Base-by-base conservation (phyloP, 805 yeast genomes). In the Candida koratica region DNA sequence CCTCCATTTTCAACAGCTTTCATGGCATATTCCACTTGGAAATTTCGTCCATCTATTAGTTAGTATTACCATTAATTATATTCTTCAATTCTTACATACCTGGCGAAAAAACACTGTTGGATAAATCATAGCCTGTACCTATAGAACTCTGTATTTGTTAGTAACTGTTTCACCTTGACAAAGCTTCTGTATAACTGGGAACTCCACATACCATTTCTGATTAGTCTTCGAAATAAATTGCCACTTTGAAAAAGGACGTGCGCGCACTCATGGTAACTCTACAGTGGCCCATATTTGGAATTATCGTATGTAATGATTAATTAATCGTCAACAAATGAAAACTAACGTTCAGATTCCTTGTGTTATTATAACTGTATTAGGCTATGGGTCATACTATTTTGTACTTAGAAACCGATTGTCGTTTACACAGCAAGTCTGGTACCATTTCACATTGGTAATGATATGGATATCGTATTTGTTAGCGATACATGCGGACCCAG, bases 1-100 rank as follows among this genome's bases (percentile, higher is more conserved):
- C 96, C 94, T 33, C 96, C 96, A 53, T 88, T 89, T 61, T 93
- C 99, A 3, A 90, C 97, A 2, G 98, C 98, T 58, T 93, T 93
- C 52, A 84, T 74, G 20, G 99, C 99, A 54, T 93, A 93, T 61
- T 93, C 98, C 13, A 93, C 98, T 63, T 93, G 99, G 69, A 93
- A 93, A 61, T 85, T 86, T 67, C 95, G 76, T 26, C 95, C 95
- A 58, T 87, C 96, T 43, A 26, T 20, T 67, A 58, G 62, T 72
- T 66, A 54, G 75, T 73, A 55, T 24, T 20, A 20, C 10, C 23
- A 10, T 20, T 10, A 8, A 7, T 8, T 20, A 20, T 20, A 20
- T 20, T 20, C 7, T 51, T 29, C 8, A 6, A 14, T 12, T 11
- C 23, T 20, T 42, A 62, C 75, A 45, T 43, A 43, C 46, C 46